Conservation (phyloP, 441 rosid genomes). For the Geranium incanum region DNA sequence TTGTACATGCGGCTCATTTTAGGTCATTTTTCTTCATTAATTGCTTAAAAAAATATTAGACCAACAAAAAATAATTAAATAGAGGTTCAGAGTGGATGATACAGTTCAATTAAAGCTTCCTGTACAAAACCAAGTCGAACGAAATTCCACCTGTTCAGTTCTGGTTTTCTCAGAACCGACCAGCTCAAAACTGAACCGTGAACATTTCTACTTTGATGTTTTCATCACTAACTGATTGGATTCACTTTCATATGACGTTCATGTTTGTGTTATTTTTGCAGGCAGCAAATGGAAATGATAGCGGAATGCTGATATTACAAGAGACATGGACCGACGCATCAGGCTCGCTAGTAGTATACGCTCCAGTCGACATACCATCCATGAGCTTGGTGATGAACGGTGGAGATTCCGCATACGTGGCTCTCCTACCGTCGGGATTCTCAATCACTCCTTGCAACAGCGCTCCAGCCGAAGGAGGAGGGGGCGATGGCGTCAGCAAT, state of each 20-base stretch:
- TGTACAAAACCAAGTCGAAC: too few species aligned
- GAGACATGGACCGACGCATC: constrained; percentile 87
- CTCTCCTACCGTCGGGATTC: constrained; percentile 79
- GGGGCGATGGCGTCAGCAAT: constrained; percentile 6
- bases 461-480: constrained; percentile 3
- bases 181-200: too few species aligned
- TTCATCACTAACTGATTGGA: too few species aligned
- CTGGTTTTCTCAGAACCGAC: too few species aligned
- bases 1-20: too few species aligned
- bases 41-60: too few species aligned
- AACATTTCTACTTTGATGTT: too few species aligned
- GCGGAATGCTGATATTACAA: constrained; percentile 82
- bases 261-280: constrained; percentile 13
- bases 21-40: too few species aligned
- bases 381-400: constrained; percentile 82
- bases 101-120: too few species aligned
- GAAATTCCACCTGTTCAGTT: too few species aligned
- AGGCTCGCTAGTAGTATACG: constrained; percentile 86
- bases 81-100: too few species aligned
- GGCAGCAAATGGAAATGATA: constrained; percentile 53
- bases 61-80: too few species aligned
- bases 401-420: constrained; percentile 25
- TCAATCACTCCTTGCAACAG: constrained; percentile 49
- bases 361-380: constrained; percentile 85
- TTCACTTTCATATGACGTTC: neutral